Conservation (phyloP, 1,139 yeast species). For the Yamadazyma buinensis region DNA sequence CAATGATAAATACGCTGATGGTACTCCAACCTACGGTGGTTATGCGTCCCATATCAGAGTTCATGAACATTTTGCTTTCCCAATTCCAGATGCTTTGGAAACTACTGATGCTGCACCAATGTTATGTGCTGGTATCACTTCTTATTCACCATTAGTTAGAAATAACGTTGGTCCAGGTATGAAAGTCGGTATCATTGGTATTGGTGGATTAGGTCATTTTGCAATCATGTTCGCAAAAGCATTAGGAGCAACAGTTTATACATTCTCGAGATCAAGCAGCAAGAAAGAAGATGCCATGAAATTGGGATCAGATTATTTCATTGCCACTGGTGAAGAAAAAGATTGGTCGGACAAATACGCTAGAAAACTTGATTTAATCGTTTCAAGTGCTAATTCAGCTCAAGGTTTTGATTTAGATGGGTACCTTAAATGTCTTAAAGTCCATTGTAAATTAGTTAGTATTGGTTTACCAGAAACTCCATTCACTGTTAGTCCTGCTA, state of each 20-base stretch:
- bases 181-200: slow-evolving; percentile 48
- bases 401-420: slow-evolving; percentile 31
- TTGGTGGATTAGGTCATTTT: slow-evolving; percentile 46
- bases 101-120: slow-evolving; percentile 53
- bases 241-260: slow-evolving; percentile 39
- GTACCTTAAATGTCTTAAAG: slow-evolving; percentile 28
- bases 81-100: slow-evolving; percentile 49
- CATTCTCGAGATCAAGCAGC: slow-evolving; percentile 34
- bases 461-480: slow-evolving; percentile 46
- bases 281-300: slow-evolving; percentile 35
- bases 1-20: slow-evolving; percentile 33
- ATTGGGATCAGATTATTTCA: slow-evolving; percentile 36
- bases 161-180: slow-evolving; percentile 27
- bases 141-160: slow-evolving; percentile 53
- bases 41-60: slow-evolving; percentile 56
- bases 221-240: slow-evolving; percentile 42
- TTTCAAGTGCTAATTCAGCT: slow-evolving; percentile 46
- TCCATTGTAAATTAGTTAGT: slow-evolving; percentile 43
- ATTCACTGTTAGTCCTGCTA: slow-evolving; percentile 14
- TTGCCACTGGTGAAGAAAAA: slow-evolving; percentile 37
- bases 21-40: slow-evolving; percentile 54
- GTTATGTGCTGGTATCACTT: slow-evolving; percentile 66
- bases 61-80: slow-evolving; percentile 49
- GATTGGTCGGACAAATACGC: slow-evolving; percentile 30
- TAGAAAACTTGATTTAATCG: slow-evolving; percentile 44